Base-by-base conservation (phyloP, 352 stramenopile genomes). In the Blastocystis sp. region DNA sequence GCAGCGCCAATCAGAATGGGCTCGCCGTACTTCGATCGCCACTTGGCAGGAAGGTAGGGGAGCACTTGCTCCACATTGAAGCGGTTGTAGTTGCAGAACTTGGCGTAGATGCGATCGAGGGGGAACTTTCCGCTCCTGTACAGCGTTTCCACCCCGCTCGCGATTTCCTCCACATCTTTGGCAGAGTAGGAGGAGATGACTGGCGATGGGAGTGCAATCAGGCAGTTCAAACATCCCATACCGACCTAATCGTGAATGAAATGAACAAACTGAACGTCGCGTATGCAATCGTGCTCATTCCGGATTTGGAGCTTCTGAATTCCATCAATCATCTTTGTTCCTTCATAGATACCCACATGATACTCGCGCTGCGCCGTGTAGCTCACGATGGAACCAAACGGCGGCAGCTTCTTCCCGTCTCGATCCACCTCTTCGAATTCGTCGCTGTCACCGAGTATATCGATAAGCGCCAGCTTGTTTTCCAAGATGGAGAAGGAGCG, bases 281-380 rank as follows among this genome's bases (percentile, higher is more conserved):
- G 74, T 11, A 84, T 84, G n/a, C 74, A 84, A 43, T 84, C 74
- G 57, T 84, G 74, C 43, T 84, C 74, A 57, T 84, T 84, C 10
- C 54, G 48, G 69, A 84, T 52, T 70, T 70, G 74, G 14, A 84
- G 60, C 60, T 84, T 84, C 34, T 84, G 74, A 43, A 84, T 60
- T 1, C 74, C 74, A 48, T 84, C 74, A 38, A 84, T 84, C 21
- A 60, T 68, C 34, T 84, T 84, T n/a, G 45, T 69, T 69, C 74
- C 74, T 10, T 42, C 38, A 28, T 84, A 84, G 9, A 68, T 24
- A 10, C 74, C 74, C 0, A 84, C 45, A 48, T 43, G 54, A n/a
- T 84, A 84, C 42, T 84, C 52, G 7, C 74, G 54, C 21, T 84
- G 74, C 34, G 74, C 28, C 0, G 74, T 59, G 34, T 84, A 84